A percentile compares a stretch with the other conserved stretches of the same genome.
Evolutionary conservation across 495 filamentous ascomycete species (phyloP).

Genomic region (Penicillium bialowiezense): DNA sequence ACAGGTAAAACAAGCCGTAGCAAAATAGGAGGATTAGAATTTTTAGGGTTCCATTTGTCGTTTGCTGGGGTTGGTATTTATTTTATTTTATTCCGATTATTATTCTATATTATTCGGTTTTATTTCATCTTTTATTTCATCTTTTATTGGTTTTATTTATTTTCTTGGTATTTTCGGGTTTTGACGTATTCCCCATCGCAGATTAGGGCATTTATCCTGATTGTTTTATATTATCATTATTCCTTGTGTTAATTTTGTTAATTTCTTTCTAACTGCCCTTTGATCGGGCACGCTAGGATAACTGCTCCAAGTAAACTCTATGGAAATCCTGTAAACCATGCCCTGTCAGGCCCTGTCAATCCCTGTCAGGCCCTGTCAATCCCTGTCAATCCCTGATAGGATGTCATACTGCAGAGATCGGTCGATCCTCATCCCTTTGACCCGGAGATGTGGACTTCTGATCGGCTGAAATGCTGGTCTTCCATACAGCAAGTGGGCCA

Average conservation of each 20-base stretch:
- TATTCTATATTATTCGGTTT: conserved; percentile 6
- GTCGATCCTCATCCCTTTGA: conserved; percentile 12
- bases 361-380: too few relatives aligned
- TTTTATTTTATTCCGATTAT: conserved; percentile 4
- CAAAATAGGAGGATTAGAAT: conserved; percentile 13
- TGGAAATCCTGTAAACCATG: not conserved
- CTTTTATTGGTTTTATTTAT: not conserved
- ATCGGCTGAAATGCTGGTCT: conserved; percentile 24
- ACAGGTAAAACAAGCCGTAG: conserved; percentile 8
- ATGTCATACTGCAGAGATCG: conserved; percentile 10
- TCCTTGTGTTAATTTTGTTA: conserved; percentile 6
- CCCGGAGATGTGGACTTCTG: conserved; percentile 22
- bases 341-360: too few relatives aligned
- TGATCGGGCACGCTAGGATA: too few relatives aligned
- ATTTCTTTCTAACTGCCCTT: conserved; percentile 6
- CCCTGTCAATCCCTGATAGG: too few relatives aligned
- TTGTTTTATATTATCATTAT: too few relatives aligned
- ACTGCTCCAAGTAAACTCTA: too few relatives aligned
- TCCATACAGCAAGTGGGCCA: conserved; percentile 21
- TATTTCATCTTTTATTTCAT: conserved; percentile 6
- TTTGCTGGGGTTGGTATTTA: conserved; percentile 21
- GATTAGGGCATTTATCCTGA: too few relatives aligned
- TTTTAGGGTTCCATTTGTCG: conserved; percentile 30
- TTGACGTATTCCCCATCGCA: too few relatives aligned
- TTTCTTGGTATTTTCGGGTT: not conserved